phyloP scores from a whole-genome alignment of 208 protist species.

The Vickermania ingenoplastis region DNA sequence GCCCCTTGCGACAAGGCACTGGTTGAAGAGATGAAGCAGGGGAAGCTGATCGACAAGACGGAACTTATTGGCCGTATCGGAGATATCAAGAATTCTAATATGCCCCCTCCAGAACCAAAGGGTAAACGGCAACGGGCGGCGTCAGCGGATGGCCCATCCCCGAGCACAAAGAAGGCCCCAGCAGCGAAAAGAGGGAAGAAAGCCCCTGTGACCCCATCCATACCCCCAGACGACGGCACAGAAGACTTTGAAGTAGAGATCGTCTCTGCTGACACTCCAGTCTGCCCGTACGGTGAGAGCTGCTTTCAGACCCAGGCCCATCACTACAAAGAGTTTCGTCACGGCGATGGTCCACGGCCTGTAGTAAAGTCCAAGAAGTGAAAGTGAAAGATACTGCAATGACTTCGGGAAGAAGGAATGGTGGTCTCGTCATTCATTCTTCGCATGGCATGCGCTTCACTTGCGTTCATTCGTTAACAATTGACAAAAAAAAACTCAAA shows the following conservation, averaged over 20 bases:
- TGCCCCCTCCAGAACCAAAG: slow-evolving; percentile 8
- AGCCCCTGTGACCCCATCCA: slow-evolving; percentile 12
- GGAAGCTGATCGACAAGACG: slow-evolving; percentile 33
- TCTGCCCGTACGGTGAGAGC: slow-evolving; percentile 49
- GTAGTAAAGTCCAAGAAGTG: too few species aligned
- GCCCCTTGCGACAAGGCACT: slow-evolving; percentile 40
- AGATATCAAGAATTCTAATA: slow-evolving; percentile 56
- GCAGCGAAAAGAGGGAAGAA: neutral
- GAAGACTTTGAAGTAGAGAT: slow-evolving; percentile 48
- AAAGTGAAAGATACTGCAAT: too few species aligned
- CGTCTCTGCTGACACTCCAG: slow-evolving; percentile 22
- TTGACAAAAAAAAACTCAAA: too few species aligned
- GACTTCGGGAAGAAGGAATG: too few species aligned
- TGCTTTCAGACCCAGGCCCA: slow-evolving; percentile 60
- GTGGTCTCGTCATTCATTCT: too few species aligned
- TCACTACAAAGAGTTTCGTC: slow-evolving; percentile 55
- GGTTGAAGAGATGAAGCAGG: slow-evolving; percentile 48
- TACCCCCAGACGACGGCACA: slow-evolving; percentile 65
- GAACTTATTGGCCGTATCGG: slow-evolving; percentile 50
- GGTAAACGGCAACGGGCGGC: slow-evolving; percentile 7
- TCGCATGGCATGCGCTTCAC: too few species aligned
- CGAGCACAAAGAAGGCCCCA: neutral
- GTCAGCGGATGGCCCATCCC: slow-evolving; percentile 3
- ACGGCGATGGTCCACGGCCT: slow-evolving; percentile 25
- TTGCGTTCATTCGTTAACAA: too few species aligned